Evolutionary conservation across 345 rosid species (phyloP).

Genomic region (Aurinia saxatilis): DNA sequence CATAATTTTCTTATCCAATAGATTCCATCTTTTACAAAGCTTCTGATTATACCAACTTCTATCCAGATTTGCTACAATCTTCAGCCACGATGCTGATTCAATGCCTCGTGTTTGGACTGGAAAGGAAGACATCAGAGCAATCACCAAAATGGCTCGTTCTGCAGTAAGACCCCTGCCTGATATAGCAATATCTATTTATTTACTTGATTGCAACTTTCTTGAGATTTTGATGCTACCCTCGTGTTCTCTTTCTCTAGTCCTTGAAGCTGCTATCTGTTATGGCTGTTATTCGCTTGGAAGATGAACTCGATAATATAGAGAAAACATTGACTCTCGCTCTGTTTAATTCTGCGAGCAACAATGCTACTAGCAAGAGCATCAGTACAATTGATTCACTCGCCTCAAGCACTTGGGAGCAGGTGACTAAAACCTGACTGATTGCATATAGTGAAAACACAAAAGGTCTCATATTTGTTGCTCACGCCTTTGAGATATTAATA

Average conservation of each 20-base stretch:
- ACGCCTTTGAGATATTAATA: background rate
- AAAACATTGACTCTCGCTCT: slow-evolving; percentile 50
- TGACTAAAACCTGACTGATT: slow-evolving; percentile 21
- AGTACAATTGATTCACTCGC: slow-evolving; percentile 68
- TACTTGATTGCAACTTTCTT: background rate
- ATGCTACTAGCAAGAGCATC: slow-evolving; percentile 48
- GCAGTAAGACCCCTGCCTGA: slow-evolving; percentile 44
- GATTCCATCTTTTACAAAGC: slow-evolving; percentile 4
- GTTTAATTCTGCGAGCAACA: slow-evolving; percentile 38
- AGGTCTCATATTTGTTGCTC: background rate
- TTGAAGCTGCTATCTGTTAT: slow-evolving; percentile 83
- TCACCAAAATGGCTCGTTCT: slow-evolving; percentile 84
- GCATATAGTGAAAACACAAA: background rate
- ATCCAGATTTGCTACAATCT: slow-evolving; percentile 76
- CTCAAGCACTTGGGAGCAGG: slow-evolving; percentile 96
- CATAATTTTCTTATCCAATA: slow-evolving; percentile 8
- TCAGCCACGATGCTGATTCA: slow-evolving; percentile 93
- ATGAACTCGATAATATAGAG: slow-evolving; percentile 66
- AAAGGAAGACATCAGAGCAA: slow-evolving; percentile 93
- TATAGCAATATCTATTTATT: slow-evolving; percentile 8
- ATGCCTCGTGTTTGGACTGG: slow-evolving; percentile 99
- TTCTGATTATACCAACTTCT: slow-evolving; percentile 16
- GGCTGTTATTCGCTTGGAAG: slow-evolving; percentile 77
- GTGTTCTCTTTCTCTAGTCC: slow-evolving; percentile 44
- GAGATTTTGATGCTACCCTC: slow-evolving; percentile 8